phyloP scores from a whole-genome alignment of 2,329 filamentous ascomycete genomes.

The Chaetomium sp. region DNA sequence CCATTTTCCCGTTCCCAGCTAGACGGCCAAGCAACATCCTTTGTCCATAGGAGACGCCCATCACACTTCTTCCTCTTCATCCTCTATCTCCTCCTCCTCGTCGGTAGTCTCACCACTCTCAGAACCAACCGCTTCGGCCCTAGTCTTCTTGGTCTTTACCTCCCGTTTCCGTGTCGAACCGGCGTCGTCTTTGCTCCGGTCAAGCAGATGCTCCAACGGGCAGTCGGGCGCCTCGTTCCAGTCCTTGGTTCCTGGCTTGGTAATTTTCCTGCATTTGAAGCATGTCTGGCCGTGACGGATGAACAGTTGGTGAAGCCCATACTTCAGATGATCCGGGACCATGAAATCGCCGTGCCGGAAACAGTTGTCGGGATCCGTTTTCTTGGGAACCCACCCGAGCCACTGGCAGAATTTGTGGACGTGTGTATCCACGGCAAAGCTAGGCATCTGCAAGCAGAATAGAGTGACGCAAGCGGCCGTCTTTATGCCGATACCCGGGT shows the following conservation, averaged over 20 bases:
- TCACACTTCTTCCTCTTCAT: not conserved
- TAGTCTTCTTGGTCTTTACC: constrained; percentile 5
- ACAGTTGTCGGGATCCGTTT: constrained; percentile 39
- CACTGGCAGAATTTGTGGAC: constrained; percentile 46
- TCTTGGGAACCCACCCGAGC: constrained; percentile 50
- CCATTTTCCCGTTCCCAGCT: too few species aligned
- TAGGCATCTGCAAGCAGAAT: constrained; percentile 46
- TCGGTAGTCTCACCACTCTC: constrained; percentile 12
- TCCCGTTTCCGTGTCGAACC: constrained; percentile 12
- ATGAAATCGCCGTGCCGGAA: constrained; percentile 48
- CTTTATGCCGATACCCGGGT: constrained; percentile 51
- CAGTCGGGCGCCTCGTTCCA: constrained; percentile 50
- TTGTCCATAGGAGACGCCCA: too few species aligned
- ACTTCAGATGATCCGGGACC: constrained; percentile 48
- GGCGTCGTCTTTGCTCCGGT: constrained; percentile 28
- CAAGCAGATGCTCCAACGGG: constrained; percentile 37
- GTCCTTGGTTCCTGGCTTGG: constrained; percentile 52
- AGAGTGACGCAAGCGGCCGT: constrained; percentile 51
- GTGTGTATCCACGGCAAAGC: constrained; percentile 54
- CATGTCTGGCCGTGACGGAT: constrained; percentile 48
- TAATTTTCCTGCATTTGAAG: constrained; percentile 36
- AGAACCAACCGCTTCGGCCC: constrained; percentile 7
- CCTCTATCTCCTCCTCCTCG: not conserved
- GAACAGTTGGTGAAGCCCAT: constrained; percentile 49
- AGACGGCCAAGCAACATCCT: too few species aligned